These are phyloP conservation scores for Viola pubescens DNA, from an alignment of 441 rosid species.

Conservation along the genomic window DNA sequence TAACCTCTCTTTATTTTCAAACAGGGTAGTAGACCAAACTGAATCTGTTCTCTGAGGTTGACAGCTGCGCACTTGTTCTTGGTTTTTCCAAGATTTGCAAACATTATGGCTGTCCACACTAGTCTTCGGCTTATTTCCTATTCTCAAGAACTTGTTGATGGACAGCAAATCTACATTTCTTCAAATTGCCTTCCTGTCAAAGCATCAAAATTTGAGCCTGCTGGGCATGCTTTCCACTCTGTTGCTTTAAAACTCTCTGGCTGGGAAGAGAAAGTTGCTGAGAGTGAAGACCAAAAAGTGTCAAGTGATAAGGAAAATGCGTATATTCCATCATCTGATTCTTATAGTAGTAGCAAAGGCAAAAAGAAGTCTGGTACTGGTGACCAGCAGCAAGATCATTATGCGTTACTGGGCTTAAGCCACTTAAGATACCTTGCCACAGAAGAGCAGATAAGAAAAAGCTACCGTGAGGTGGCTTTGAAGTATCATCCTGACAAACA, in stretches of 20 bases:
- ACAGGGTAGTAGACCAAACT: conserved; percentile 9
- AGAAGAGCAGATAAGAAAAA: conserved; percentile 89
- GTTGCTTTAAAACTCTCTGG: conserved; percentile 82
- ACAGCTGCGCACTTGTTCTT: background rate
- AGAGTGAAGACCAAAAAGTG: conserved; percentile 42
- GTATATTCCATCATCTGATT: conserved; percentile 57
- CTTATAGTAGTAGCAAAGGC: conserved; percentile 67
- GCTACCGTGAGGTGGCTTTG: conserved; percentile 88
- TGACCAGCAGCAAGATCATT: conserved; percentile 78
- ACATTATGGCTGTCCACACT: conserved; percentile 28
- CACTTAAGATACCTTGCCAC: conserved; percentile 91
- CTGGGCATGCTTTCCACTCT: conserved; percentile 80
- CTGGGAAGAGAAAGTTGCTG: conserved; percentile 40
- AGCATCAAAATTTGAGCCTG: conserved; percentile 70
- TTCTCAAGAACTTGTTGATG: conserved; percentile 70
- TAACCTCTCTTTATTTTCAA: background rate
- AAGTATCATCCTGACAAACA: conserved; percentile 94
- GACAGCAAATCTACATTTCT: conserved; percentile 56
- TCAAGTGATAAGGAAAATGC: conserved; percentile 46
- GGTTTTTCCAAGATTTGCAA: background rate
- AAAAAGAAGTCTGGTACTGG: conserved; percentile 70
- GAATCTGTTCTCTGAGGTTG: conserved; percentile 9
- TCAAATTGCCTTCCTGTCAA: conserved; percentile 79
- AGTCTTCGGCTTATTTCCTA: conserved; percentile 48
- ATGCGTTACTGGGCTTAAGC: conserved; percentile 79